Evolutionary conservation across 306 rosid genomes (phyloP), one percentile per base, ranked within the genome.

Genomic region (Castanea mollissima): DNA sequence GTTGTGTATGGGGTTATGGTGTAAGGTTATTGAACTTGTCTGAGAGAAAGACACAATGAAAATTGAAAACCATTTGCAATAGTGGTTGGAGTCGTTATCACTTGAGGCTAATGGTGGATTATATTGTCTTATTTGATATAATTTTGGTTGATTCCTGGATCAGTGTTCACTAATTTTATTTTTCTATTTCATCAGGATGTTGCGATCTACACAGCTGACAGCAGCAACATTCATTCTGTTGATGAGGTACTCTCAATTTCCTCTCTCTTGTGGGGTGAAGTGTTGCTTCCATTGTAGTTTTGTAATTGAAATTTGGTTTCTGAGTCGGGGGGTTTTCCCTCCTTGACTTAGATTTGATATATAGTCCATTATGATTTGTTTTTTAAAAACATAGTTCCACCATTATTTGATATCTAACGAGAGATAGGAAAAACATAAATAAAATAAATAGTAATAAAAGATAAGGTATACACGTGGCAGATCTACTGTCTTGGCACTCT

Each of bases 171-270:
- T 51, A 57, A 69, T 15, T 16, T 56, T 7, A 7, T 38, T 14
- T 21, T 21, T 54, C 7, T 25, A 15, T 75, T 29, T 79, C 67
- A 71, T 78, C 90, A 95, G 99, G 99, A 95, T 83, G 97, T 83
- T 80, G 82, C 87, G 68, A 91, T 90, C 88, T 93, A 93, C 89
- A 87, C 96, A 29, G 97, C 98, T 72, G 97, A 95, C 75, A 41
- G 69, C 79, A 82, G 65, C 62, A 95, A 95, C 77, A 83, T 85
- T 82, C 99, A 93, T 86, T 89, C 97, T 34, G 98, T 95, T 55
- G 97, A 93, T 82, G 98, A 91, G 99, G 99, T 95, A 84, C 64
- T n/a, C 23, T 64, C 77, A 56, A 44, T 80, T 71, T 64, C 54
- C 77, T 82, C 63, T 71, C 76, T 78, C 29, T 44, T 49, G 8